Base-by-base conservation (phyloP, 2,329 filamentous ascomycete genomes). In the Nakataea oryzae region DNA sequence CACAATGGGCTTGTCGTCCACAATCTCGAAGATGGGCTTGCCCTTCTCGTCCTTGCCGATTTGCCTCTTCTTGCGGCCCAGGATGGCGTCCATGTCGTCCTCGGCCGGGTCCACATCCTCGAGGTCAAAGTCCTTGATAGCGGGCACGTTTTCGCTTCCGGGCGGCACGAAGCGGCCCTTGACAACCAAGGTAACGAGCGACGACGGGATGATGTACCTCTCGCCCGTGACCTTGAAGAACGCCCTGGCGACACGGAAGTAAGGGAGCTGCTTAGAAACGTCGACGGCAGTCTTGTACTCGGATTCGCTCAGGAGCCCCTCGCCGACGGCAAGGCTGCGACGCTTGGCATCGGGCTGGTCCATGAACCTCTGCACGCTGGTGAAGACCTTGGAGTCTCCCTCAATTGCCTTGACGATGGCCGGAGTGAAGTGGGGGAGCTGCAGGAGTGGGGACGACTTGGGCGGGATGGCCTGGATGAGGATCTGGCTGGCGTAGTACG, bases 151-250 rank as follows among this genome's bases (percentile, higher is more conserved):
- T 28, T 84, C 82, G 66, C 85, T 88, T 57, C 93, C 93, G 4
- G 95, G 93, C 7, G 95, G 95, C 58, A 97, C 87, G 71, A 97
- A 89, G 62, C 95, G 91, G 34, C 90, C 92, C 79, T 99, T 99
- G 72, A 99, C 86, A 60, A 99, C 91, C 32, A 99, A 87, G 65
- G 93, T 93, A 27, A 97, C 93, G 50, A 99, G 83, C 62, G 92
- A 96, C 63, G 89, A 91, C 8, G 95, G 93, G 34, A 93, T 96
- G 70, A 99, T 91, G 73, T 88, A 89, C 67, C 89, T 90, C 77
- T 99, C 96, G 71, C 95, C 95, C 61, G 91, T 88, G 57, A 99
- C 96, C 81, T 99, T 99, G 86, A 99, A 99, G 77, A 96, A 99
- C 9, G 92, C 91, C 77, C 92, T 96, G 70, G 91, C 91, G 13